Percentiles rank a stretch among this genome's conserved stretches.
These are phyloP conservation scores for Glycine latifolia DNA, from an alignment of 306 rosid genomes.

Conservation along the genomic window DNA sequence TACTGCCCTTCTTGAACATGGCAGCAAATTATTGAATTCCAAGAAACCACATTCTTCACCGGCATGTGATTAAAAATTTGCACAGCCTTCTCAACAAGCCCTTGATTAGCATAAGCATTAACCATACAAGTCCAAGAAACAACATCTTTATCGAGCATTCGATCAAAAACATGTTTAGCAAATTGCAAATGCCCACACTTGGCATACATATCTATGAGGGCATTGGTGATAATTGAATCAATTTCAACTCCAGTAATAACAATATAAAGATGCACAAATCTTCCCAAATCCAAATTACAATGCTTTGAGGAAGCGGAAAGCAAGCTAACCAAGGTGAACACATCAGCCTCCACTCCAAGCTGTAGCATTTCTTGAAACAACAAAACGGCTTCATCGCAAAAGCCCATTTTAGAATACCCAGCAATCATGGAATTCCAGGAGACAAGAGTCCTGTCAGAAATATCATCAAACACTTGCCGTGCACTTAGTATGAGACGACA, in stretches of 20 bases:
- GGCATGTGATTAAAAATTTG: conserved; percentile 65
- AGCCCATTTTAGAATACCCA: conserved; percentile 65
- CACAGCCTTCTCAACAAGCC: conserved; percentile 57
- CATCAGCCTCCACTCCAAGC: conserved; percentile 59
- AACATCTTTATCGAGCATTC: conserved; percentile 62
- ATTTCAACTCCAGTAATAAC: conserved; percentile 56
- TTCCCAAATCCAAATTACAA: conserved; percentile 60
- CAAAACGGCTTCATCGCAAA: conserved; percentile 46
- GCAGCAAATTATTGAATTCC: conserved; percentile 78
- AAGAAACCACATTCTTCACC: conserved; percentile 70
- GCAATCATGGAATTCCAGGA: conserved; percentile 80
- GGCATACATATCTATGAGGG: conserved; percentile 76
- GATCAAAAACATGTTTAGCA: conserved; percentile 56
- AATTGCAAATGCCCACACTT: conserved; percentile 67
- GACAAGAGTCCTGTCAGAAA: conserved; percentile 61
- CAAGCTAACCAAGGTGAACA: conserved; percentile 69
- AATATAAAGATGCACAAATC: conserved; percentile 61
- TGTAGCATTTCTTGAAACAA: conserved; percentile 64
- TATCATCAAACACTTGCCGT: conserved; percentile 66
- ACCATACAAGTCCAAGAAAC: conserved; percentile 77
- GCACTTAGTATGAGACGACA: conserved; percentile 60
- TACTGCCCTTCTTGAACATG: conserved; percentile 65
- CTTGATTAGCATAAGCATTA: conserved; percentile 67
- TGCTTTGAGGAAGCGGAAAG: conserved; percentile 72
- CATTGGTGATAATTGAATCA: conserved; percentile 67